A percentile compares a stretch with the other conserved stretches of the same genome.
These are phyloP conservation scores for Spirogloea muscicola DNA, from an alignment of 139 green algal species.

Conservation along the genomic window DNA sequence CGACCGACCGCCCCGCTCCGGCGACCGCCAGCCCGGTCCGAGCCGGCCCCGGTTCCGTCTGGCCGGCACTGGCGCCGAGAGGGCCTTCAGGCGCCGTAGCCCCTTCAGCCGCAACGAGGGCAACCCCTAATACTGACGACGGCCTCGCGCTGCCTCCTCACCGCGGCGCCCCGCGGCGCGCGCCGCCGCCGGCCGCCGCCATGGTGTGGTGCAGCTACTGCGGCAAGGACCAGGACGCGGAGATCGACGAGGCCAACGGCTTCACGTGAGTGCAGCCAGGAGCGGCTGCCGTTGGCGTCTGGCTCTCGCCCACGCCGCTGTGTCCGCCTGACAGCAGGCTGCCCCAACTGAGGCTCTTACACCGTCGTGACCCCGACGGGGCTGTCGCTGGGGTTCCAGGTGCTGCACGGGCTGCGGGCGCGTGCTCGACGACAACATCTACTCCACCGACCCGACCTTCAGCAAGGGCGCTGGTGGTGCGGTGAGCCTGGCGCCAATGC, in stretches of 20 bases:
- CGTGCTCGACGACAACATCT: constrained; percentile 86
- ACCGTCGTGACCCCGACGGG: background rate
- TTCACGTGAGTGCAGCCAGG: constrained; percentile 60
- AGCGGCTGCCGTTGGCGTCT: background rate
- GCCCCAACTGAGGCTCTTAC: no score
- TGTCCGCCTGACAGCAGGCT: background rate
- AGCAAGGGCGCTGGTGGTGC: constrained; percentile 55
- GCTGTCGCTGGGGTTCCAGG: constrained; percentile 30
- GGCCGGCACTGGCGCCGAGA: no score
- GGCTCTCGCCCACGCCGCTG: no score
- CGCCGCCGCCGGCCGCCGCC: no score
- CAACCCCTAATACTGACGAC: no score
- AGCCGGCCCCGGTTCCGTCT: no score
- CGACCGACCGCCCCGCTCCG: no score
- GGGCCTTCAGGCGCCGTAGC: no score
- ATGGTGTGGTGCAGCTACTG: constrained; percentile 53
- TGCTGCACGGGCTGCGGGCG: constrained; percentile 80
- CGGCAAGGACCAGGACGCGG: constrained; percentile 43
- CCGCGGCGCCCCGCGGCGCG: no score
- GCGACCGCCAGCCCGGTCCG: no score
- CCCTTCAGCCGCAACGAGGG: no score
- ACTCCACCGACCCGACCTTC: constrained; percentile 81
- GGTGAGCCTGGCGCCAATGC: constrained; percentile 2
- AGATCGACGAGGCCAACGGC: constrained; percentile 70
- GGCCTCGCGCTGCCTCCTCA: no score